Conservation (phyloP, 495 filamentous ascomycete genomes). For the Lasiosphaeria miniovina region DNA sequence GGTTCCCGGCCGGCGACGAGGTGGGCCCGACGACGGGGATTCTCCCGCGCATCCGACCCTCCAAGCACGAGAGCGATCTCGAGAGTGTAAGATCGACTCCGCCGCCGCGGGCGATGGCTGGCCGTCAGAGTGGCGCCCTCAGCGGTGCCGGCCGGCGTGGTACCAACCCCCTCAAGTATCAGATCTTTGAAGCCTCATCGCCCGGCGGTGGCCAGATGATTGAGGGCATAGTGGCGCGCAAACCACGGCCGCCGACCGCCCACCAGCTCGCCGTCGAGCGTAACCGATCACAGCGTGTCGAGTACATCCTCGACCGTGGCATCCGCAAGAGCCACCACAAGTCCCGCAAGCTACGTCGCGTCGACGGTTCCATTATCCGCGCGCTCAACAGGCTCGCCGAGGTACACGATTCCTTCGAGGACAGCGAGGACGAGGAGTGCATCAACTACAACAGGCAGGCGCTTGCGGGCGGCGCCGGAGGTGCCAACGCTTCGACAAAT, state of each 20-base stretch:
- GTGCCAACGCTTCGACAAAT: not conserved
- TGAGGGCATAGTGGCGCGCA: conserved; percentile 44
- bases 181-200: conserved; percentile 51
- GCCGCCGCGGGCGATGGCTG: conserved; percentile 47
- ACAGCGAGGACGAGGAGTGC: conserved; percentile 73
- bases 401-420: conserved; percentile 68
- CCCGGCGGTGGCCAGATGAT: conserved; percentile 40
- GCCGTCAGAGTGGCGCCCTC: conserved; percentile 33
- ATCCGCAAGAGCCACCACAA: conserved; percentile 60
- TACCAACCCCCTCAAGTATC: conserved; percentile 48
- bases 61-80: conserved; percentile 56
- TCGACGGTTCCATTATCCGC: conserved; percentile 62
- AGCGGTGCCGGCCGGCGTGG: conserved; percentile 43
- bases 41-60: conserved; percentile 50
- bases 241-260: conserved; percentile 77
- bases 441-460: conserved; percentile 33
- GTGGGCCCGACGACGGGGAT: conserved; percentile 58
- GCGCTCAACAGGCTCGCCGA: conserved; percentile 64
- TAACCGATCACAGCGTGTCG: conserved; percentile 82
- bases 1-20: conserved; percentile 46
- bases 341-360: conserved; percentile 56
- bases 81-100: conserved; percentile 59
- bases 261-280: conserved; percentile 91
- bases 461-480: conserved; percentile 7
- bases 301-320: conserved; percentile 79